Evolutionary conservation across 352 stramenopile genomes (phyloP).

Genomic region (Peronospora belbahrii): DNA sequence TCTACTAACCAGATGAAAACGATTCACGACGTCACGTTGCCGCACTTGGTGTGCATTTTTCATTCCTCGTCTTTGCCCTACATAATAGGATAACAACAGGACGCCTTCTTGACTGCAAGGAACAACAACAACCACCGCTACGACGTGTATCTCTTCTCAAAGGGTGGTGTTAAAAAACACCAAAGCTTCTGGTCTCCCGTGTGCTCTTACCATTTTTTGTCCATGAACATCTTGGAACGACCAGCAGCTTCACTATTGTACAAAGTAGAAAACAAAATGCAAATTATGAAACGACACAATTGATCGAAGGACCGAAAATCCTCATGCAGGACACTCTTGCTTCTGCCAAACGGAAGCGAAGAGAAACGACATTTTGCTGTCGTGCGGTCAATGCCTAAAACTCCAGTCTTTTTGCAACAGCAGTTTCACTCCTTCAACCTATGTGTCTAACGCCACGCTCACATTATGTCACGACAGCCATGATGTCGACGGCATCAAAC

Average conservation of each 20-base stretch:
- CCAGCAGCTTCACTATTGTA: slow-evolving; percentile 53
- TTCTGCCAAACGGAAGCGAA: slow-evolving; percentile 27
- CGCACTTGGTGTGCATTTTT: background rate
- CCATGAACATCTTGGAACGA: slow-evolving; percentile 4
- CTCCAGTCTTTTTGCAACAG: slow-evolving; percentile 3
- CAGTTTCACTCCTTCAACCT: slow-evolving; percentile 14
- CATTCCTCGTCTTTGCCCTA: background rate
- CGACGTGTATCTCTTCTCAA: slow-evolving; percentile 13
- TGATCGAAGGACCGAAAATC: slow-evolving; percentile 18
- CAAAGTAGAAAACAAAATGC: slow-evolving; percentile 44
- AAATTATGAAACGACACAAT: slow-evolving; percentile 31
- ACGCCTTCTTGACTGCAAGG: background rate
- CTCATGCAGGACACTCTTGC: slow-evolving; percentile 9
- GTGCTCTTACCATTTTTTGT: slow-evolving; percentile 8
- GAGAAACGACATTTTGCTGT: slow-evolving; percentile 10
- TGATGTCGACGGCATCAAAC: slow-evolving; percentile 82
- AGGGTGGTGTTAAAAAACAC: slow-evolving; percentile 88
- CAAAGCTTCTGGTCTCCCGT: slow-evolving; percentile 29
- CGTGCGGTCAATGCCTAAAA: slow-evolving; percentile 6
- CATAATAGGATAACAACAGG: background rate
- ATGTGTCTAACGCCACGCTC: slow-evolving; percentile 20
- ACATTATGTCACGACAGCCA: slow-evolving; percentile 78
- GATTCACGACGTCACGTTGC: background rate
- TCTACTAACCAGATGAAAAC: slow-evolving; percentile 1
- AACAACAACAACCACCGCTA: background rate